Base-by-base conservation (phyloP, 2,329 filamentous ascomycete species). In the Cladosporium velox region DNA sequence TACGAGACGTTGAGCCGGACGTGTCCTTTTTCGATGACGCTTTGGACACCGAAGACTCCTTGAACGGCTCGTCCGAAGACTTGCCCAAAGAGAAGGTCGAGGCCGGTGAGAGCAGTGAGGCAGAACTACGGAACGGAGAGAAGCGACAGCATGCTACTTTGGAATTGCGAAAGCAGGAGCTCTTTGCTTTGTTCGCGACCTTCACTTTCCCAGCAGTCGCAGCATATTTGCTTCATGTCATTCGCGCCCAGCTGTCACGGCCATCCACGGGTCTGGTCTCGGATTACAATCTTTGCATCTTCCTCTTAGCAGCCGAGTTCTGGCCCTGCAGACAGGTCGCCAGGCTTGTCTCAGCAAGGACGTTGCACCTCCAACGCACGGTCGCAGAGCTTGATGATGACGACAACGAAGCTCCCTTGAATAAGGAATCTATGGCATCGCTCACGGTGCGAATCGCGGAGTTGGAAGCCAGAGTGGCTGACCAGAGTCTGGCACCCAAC, bases 211-310 rank as follows among this genome's bases (percentile, higher is more conserved):
- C 94, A 0, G 74, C 92, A 0, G 75, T 92, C 4, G 91, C 91
- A n/a, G 91, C 93, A 32, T 95, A 90, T 78, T 81, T 97, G 47
- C 83, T 98, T 12, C 93, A 97, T 75, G 82, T 87, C 24, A 91
- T 97, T 66, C 88, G 94, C 60, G 86, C 85, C 10, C 92, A 94
- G 72, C 86, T 98, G 21, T 93, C 91, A 28, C 85, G 91, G 1
- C 91, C 91, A 0, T 93, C 92, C 0, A 93, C 96, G 76, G 91
- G 91, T 1, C 82, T 98, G 12, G 90, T 98, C 7, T 96, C 92
- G 4, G 91, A 97, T 77, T 96, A 94, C 79, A 97, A 97, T 77
- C 83, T 98, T 64, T 93, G 90, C 14, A 91, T 98, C 62, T 98
- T 97, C 77, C 82, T 97, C 2, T 84, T 97, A 21, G 91, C 91